Conservation (phyloP, 768 basidiomycete genomes). For the Pisolithus sp. region DNA sequence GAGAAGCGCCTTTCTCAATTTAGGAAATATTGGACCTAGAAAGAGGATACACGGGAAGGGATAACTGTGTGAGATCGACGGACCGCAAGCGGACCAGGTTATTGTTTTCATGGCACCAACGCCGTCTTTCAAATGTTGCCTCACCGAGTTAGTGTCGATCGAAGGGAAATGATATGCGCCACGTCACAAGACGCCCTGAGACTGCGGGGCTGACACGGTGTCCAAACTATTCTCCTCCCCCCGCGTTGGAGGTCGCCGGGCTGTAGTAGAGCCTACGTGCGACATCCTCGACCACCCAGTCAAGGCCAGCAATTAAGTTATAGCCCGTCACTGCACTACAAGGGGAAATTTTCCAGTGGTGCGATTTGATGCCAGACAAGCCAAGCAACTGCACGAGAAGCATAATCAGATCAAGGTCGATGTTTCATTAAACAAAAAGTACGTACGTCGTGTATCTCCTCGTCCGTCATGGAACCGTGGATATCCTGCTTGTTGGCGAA, state of each 20-base stretch:
- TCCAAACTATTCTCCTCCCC: constrained; percentile 1
- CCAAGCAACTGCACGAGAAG: constrained; percentile 59
- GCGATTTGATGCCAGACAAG: constrained; percentile 75
- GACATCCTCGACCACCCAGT: constrained; percentile 90
- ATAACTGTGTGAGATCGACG: background rate
- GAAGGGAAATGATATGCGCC: background rate
- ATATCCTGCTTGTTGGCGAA: constrained; percentile 99
- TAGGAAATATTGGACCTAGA: background rate
- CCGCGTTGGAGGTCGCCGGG: constrained; percentile 25
- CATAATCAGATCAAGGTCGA: constrained; percentile 5
- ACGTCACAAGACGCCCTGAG: background rate
- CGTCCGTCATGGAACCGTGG: constrained; percentile 72
- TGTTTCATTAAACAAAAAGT: background rate
- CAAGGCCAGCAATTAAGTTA: constrained; percentile 77
- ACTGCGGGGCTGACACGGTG: background rate
- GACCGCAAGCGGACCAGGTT: background rate
- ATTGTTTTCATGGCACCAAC: background rate
- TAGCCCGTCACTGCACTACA: constrained; percentile 91
- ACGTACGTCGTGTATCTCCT: constrained; percentile 79
- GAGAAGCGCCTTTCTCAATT: background rate
- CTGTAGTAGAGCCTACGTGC: constrained; percentile 84
- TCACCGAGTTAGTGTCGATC: background rate
- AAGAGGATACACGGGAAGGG: background rate
- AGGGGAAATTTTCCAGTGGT: constrained; percentile 83
- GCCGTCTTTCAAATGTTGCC: background rate